phyloP scores from a whole-genome alignment of 371 early-diverging fungal genomes.

The Gilbertella persicaria region DNA sequence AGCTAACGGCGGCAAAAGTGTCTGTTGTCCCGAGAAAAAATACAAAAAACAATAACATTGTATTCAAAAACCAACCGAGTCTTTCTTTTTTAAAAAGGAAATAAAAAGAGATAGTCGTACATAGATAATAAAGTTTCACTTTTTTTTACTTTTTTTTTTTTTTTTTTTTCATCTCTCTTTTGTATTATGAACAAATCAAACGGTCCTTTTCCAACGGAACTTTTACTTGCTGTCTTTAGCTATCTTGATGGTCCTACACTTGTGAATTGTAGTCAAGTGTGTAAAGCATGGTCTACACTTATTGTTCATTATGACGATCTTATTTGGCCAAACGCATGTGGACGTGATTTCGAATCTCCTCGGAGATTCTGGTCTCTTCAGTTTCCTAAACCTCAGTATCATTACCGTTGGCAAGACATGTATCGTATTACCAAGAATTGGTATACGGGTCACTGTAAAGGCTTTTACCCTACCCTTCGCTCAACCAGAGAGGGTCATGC shows the following conservation, averaged over 20 bases:
- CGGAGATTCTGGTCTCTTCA: conserved; percentile 42
- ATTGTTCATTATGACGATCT: conserved; percentile 41
- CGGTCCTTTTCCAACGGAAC: conserved; percentile 37
- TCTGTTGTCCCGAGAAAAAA: conserved; percentile 63
- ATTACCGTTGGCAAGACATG: conserved; percentile 50
- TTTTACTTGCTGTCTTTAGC: conserved; percentile 39
- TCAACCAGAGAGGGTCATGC: not conserved
- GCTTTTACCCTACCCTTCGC: conserved; percentile 37
- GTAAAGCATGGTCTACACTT: conserved; percentile 36
- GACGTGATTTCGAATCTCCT: conserved; percentile 26
- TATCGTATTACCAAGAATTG: conserved; percentile 59
- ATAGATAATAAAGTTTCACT: not conserved
- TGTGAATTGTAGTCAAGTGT: conserved; percentile 27
- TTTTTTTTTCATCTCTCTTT: conserved; percentile 11
- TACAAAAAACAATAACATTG: conserved; percentile 31
- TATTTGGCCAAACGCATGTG: conserved; percentile 38
- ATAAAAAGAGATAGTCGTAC: not conserved
- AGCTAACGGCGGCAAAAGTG: conserved; percentile 58
- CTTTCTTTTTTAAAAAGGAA: not conserved
- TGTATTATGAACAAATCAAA: conserved; percentile 3
- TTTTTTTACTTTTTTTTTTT: conserved; percentile 9
- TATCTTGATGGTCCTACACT: conserved; percentile 40
- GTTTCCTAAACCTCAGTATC: conserved; percentile 27
- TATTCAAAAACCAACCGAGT: conserved; percentile 1
- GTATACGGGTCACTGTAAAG: conserved; percentile 47